A percentile compares a stretch with the other conserved stretches of the same genome.
Conservation (phyloP, 768 basidiomycete species). For the Phylloporus scabripes region DNA sequence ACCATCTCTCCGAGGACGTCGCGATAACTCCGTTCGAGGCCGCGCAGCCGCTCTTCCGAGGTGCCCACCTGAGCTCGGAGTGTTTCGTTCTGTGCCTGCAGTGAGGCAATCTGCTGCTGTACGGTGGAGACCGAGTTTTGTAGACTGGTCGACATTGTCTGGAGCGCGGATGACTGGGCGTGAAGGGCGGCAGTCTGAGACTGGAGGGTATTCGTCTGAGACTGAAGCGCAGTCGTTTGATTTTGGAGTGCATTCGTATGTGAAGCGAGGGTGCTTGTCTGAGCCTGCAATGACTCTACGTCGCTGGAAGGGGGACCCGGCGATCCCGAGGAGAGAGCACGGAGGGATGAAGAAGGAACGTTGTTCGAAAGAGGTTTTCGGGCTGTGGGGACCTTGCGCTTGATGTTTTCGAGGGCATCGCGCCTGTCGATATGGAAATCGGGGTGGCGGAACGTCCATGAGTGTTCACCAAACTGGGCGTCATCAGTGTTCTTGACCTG, state of each 20-base stretch:
- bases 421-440: slow-evolving; percentile 48
- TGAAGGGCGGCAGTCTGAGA: slow-evolving; percentile 32
- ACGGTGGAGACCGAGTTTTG: slow-evolving; percentile 23
- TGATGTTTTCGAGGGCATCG: slow-evolving; percentile 59
- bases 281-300: slow-evolving; percentile 24
- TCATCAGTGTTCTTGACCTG: slow-evolving; percentile 84
- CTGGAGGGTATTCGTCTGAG: slow-evolving; percentile 25
- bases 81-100: slow-evolving; percentile 27
- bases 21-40: slow-evolving; percentile 60
- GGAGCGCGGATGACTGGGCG: slow-evolving; percentile 29
- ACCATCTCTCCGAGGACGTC: slow-evolving; percentile 68
- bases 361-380: slow-evolving; percentile 27
- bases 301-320: slow-evolving; percentile 25
- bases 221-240: slow-evolving; percentile 25
- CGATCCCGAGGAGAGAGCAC: slow-evolving; percentile 22
- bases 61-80: slow-evolving; percentile 28
- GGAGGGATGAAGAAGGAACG: slow-evolving; percentile 25
- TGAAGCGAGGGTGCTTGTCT: slow-evolving; percentile 27
- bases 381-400: slow-evolving; percentile 48
- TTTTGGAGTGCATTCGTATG: slow-evolving; percentile 28
- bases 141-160: slow-evolving; percentile 26
- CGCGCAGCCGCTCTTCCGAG: slow-evolving; percentile 50
- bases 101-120: slow-evolving; percentile 26
- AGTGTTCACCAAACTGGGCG: slow-evolving; percentile 58
- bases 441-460: slow-evolving; percentile 51